phyloP scores from a whole-genome alignment of 345 rosid species.

The Lepidium aucheri region DNA sequence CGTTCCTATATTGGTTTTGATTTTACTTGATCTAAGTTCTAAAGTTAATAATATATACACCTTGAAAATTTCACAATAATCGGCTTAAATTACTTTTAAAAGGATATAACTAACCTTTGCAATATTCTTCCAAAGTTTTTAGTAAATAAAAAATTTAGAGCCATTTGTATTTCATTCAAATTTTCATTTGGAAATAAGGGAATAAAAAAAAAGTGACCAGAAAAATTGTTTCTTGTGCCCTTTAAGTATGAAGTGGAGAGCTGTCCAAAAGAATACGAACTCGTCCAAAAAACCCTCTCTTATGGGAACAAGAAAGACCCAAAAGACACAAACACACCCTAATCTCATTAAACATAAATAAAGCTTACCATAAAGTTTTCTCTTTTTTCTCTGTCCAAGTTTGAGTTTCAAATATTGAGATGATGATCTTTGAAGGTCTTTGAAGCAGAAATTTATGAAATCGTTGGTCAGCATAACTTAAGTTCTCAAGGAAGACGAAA shows the following conservation, averaged over 20 bases:
- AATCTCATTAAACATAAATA: slow-evolving; percentile 11
- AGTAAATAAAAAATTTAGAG: too few species aligned
- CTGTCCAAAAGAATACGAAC: slow-evolving; percentile 17
- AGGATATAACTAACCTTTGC: not conserved
- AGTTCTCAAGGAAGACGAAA: not conserved
- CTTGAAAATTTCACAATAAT: not conserved
- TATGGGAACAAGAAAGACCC: slow-evolving; percentile 23
- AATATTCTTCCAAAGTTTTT: not conserved
- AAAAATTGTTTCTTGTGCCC: slow-evolving; percentile 4
- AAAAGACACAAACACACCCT: slow-evolving; percentile 23
- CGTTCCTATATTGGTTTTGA: not conserved
- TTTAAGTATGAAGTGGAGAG: slow-evolving; percentile 17
- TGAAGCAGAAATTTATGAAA: not conserved
- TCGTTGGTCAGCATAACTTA: not conserved
- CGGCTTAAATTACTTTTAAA: not conserved
- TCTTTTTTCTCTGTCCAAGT: not conserved
- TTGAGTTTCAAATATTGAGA: not conserved
- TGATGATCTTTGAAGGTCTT: not conserved
- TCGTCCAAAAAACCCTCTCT: slow-evolving; percentile 17
- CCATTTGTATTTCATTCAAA: not conserved
- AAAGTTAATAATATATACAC: not conserved
- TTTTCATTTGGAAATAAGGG: not conserved
- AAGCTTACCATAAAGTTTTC: not conserved
- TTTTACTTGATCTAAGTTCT: not conserved
- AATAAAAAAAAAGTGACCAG: not conserved